phyloP scores from a whole-genome alignment of 129 eudicot genomes.

The Deinandra increscens region DNA sequence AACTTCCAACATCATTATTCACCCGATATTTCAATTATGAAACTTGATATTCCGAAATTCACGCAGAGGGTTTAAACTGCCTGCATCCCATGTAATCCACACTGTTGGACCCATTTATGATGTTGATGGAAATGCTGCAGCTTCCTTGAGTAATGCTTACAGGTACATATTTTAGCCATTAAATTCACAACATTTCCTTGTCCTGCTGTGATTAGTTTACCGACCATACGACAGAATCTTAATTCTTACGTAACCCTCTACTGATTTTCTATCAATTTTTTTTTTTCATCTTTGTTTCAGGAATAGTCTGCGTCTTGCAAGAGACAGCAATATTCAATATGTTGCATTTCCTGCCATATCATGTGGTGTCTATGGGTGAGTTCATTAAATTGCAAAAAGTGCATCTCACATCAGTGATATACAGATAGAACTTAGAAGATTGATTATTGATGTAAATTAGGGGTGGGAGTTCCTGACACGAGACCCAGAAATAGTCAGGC shows the following conservation, averaged over 20 bases:
- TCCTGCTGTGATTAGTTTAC: background rate
- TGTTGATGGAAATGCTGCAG: conserved; percentile 48
- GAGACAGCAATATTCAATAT: conserved; percentile 76
- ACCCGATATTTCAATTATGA: background rate
- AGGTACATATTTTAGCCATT: conserved; percentile 39
- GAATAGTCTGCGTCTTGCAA: conserved; percentile 72
- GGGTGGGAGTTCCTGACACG: background rate
- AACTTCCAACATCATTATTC: background rate
- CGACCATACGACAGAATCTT: background rate
- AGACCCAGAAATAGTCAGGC: background rate
- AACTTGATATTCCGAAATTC: conserved; percentile 10
- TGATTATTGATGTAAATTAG: background rate
- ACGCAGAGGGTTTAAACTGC: conserved; percentile 88
- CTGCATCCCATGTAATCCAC: conserved; percentile 89
- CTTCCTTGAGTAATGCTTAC: conserved; percentile 66
- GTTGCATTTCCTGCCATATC: conserved; percentile 96
- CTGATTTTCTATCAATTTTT: background rate
- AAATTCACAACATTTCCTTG: background rate
- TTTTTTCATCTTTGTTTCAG: conserved; percentile 42
- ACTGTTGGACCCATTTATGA: conserved; percentile 94
- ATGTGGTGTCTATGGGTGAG: conserved; percentile 81
- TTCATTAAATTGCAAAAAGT: background rate
- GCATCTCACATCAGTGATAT: background rate
- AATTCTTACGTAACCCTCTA: background rate
- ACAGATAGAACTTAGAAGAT: background rate